A percentile compares a stretch with the other conserved stretches of the same genome.
phyloP scores from a whole-genome alignment of 495 filamentous ascomycete species.

The Lophium mytilinum region DNA sequence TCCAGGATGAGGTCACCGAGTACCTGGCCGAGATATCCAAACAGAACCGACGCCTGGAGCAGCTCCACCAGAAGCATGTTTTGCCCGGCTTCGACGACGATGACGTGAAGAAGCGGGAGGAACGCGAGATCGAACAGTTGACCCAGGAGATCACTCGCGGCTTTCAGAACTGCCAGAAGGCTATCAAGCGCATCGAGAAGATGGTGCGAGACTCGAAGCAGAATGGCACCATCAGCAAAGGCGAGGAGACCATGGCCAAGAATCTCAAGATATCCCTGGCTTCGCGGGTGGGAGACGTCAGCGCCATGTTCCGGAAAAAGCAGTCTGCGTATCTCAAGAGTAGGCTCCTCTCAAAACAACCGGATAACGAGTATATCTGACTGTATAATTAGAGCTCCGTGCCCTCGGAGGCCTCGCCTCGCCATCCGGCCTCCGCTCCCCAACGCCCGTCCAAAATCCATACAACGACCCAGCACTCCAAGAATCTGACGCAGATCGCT shows the following conservation, averaged over 20 bases:
- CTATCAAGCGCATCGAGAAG: slow-evolving; percentile 76
- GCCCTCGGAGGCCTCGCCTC: slow-evolving; percentile 59
- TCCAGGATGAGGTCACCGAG: slow-evolving; percentile 88
- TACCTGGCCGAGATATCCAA: slow-evolving; percentile 69
- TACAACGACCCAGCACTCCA: slow-evolving; percentile 74
- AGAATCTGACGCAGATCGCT: slow-evolving; percentile 85
- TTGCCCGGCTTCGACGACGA: slow-evolving; percentile 96
- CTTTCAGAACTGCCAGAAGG: slow-evolving; percentile 82
- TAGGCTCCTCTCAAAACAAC: slow-evolving; percentile 33
- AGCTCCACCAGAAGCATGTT: slow-evolving; percentile 93
- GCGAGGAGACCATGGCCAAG: slow-evolving; percentile 89
- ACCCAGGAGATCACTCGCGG: slow-evolving; percentile 81
- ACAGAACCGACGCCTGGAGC: slow-evolving; percentile 77
- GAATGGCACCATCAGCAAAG: slow-evolving; percentile 59
- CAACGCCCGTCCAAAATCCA: slow-evolving; percentile 56
- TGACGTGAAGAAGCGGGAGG: slow-evolving; percentile 70
- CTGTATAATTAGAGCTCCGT: slow-evolving; percentile 58
- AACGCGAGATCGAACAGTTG: slow-evolving; percentile 78
- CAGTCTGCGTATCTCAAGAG: slow-evolving; percentile 94
- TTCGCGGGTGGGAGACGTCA: slow-evolving; percentile 81
- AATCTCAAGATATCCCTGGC: slow-evolving; percentile 92
- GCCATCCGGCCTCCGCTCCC: slow-evolving; percentile 45
- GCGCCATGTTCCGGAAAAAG: slow-evolving; percentile 87
- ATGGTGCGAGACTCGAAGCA: slow-evolving; percentile 71
- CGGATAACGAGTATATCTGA: not conserved